Conservation (phyloP, 2,329 filamentous ascomycete species). For the Penicillium palitans region DNA sequence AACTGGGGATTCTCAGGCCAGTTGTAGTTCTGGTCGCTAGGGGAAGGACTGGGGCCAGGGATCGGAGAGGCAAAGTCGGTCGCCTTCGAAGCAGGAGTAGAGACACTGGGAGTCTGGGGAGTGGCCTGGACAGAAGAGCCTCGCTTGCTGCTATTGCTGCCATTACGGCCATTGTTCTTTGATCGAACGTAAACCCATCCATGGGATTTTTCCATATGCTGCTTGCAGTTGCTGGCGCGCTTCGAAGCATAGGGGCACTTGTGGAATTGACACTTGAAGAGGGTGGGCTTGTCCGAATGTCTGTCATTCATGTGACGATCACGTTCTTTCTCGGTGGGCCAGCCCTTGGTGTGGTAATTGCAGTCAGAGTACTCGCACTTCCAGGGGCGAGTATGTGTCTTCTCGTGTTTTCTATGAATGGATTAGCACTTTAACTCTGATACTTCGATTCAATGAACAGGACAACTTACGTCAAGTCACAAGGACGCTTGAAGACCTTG, state of each 20-base stretch:
- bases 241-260: conserved; percentile 93
- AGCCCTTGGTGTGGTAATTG: conserved; percentile 87
- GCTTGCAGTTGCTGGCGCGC: conserved; percentile 94
- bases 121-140: conserved; percentile 51
- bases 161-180: conserved; percentile 81
- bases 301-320: conserved; percentile 96
- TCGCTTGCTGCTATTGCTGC: conserved; percentile 49
- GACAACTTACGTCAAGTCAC: conserved; percentile 70
- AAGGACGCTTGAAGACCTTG: conserved; percentile 95
- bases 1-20: conserved; percentile 23
- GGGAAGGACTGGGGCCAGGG: conserved; percentile 32
- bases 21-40: conserved; percentile 18
- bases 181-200: conserved; percentile 87
- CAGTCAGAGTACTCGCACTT: conserved; percentile 81
- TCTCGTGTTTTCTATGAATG: conserved; percentile 75
- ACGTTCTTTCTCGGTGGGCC: conserved; percentile 97
- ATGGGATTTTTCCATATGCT: conserved; percentile 98
- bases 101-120: conserved; percentile 62
- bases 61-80: conserved; percentile 55
- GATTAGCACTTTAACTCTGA: conserved; percentile 10
- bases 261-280: conserved; percentile 80
- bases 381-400: conserved; percentile 94
- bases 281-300: conserved; percentile 75
- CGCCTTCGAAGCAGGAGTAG: conserved; percentile 61
- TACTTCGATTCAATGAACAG: background rate